Conservation (phyloP, 2,329 filamentous ascomycete species). For the Phaeosphaeriaceae sp. region DNA sequence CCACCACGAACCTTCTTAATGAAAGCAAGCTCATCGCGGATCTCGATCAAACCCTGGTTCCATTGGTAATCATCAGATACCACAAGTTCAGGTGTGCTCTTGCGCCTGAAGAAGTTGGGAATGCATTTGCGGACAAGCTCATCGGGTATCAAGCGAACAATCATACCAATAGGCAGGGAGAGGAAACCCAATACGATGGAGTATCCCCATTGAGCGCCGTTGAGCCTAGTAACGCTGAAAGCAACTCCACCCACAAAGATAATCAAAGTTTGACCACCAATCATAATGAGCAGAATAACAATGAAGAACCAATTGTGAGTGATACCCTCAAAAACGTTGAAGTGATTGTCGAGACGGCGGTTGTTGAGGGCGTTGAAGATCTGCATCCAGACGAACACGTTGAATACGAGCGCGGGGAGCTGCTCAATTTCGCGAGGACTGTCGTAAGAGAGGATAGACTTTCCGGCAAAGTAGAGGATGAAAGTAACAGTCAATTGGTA, state of each 20-base stretch:
- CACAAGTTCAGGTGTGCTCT: conserved; percentile 50
- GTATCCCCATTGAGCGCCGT: conserved; percentile 82
- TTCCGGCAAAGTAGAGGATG: conserved; percentile 78
- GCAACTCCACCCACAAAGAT: conserved; percentile 83
- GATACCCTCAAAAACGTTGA: conserved; percentile 94
- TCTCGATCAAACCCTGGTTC: conserved; percentile 74
- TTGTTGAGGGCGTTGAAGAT: conserved; percentile 99
- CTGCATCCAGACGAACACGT: conserved; percentile 99
- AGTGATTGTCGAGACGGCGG: conserved; percentile 88
- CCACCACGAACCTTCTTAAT: conserved; percentile 82
- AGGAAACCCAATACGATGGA: conserved; percentile 82
- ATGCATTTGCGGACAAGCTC: conserved; percentile 58
- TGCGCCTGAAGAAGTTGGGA: conserved; percentile 51
- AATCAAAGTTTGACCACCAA: conserved; percentile 87
- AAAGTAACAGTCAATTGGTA: conserved; percentile 85
- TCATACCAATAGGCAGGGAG: conserved; percentile 83
- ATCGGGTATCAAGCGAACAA: conserved; percentile 85
- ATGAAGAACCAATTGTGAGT: conserved; percentile 88
- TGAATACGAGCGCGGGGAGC: conserved; percentile 87
- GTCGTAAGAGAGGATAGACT: conserved; percentile 65
- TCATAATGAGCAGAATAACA: conserved; percentile 83
- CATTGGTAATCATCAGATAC: conserved; percentile 62
- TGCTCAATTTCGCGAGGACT: conserved; percentile 53
- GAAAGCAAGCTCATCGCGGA: conserved; percentile 81
- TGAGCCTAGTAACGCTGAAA: conserved; percentile 75